Percentiles rank a stretch among this genome's conserved stretches.
Evolutionary conservation across 371 early-diverging fungal species (phyloP).

Genomic region (Cokeromyces recurvatus): DNA sequence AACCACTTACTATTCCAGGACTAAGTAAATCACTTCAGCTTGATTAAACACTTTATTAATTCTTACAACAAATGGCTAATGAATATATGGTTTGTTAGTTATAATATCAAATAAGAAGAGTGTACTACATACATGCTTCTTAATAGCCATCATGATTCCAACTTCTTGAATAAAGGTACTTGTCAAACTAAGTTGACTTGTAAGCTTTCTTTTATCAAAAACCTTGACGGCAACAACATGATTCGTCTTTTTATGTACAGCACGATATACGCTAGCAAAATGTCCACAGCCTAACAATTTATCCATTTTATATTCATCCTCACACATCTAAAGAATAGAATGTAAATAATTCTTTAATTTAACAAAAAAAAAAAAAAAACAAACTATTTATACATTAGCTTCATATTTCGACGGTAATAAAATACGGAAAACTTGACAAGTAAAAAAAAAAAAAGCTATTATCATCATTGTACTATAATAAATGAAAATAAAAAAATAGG

Average conservation of each 20-base stretch:
- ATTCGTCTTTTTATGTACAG: slow-evolving; percentile 39
- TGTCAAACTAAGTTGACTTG: slow-evolving; percentile 43
- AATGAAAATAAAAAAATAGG: slow-evolving; percentile 3
- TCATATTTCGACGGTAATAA: slow-evolving; percentile 19
- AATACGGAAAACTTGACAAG: slow-evolving; percentile 24
- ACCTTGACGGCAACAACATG: slow-evolving; percentile 62
- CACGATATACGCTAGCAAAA: slow-evolving; percentile 62
- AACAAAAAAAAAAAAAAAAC: no score
- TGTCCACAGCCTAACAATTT: slow-evolving; percentile 55
- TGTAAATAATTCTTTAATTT: no score
- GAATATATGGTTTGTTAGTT: background rate
- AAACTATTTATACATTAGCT: slow-evolving; percentile 13
- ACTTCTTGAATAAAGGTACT: slow-evolving; percentile 67
- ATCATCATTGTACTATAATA: slow-evolving; percentile 4
- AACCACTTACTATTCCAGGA: slow-evolving; percentile 15
- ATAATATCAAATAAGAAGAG: background rate
- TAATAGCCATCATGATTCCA: slow-evolving; percentile 64
- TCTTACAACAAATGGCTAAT: slow-evolving; percentile 15
- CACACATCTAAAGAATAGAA: slow-evolving; percentile 34
- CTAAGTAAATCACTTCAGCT: slow-evolving; percentile 3
- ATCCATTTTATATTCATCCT: slow-evolving; percentile 48
- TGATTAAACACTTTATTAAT: slow-evolving; percentile 11
- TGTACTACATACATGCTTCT: slow-evolving; percentile 63
- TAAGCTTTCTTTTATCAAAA: slow-evolving; percentile 50
- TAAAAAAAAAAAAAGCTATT: background rate